Percentiles rank a stretch among this genome's conserved stretches.
Conservation (phyloP, 495 filamentous ascomycete species). For the Rostrohypoxylon terebratum region DNA sequence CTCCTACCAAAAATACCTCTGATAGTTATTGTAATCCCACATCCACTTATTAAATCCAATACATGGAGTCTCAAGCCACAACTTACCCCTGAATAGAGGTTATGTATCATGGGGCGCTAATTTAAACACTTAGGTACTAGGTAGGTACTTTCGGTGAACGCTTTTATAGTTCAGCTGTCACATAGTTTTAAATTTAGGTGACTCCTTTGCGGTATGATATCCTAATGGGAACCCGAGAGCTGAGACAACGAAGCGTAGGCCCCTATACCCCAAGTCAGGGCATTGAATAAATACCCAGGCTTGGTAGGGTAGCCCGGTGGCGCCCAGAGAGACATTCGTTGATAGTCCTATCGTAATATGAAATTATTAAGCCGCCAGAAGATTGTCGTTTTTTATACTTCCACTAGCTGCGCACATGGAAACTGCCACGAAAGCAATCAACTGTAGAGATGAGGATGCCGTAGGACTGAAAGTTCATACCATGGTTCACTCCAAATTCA, state of each 20-base stretch:
- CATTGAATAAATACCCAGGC: background rate
- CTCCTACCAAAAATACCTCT: background rate
- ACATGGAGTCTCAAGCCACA: background rate
- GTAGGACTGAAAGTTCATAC: background rate
- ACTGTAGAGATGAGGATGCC: background rate
- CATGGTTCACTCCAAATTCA: constrained; percentile 12
- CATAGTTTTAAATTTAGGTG: background rate
- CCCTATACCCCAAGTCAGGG: background rate
- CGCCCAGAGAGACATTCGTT: background rate
- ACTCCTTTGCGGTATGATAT: background rate
- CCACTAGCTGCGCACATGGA: background rate
- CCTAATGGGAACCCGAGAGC: background rate
- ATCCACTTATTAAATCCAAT: background rate
- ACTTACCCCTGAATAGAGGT: background rate
- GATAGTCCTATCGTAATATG: background rate
- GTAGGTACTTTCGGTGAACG: background rate
- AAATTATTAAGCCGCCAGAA: background rate
- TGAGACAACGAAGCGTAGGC: background rate
- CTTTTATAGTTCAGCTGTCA: background rate
- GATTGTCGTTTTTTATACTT: background rate
- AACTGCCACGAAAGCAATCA: background rate
- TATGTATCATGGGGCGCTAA: no score
- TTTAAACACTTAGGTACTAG: background rate
- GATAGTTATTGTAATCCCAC: background rate
- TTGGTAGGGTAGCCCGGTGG: background rate